phyloP scores from a whole-genome alignment of 2,329 filamentous ascomycete species.

The Monilinia vaccinii-corymbosi region DNA sequence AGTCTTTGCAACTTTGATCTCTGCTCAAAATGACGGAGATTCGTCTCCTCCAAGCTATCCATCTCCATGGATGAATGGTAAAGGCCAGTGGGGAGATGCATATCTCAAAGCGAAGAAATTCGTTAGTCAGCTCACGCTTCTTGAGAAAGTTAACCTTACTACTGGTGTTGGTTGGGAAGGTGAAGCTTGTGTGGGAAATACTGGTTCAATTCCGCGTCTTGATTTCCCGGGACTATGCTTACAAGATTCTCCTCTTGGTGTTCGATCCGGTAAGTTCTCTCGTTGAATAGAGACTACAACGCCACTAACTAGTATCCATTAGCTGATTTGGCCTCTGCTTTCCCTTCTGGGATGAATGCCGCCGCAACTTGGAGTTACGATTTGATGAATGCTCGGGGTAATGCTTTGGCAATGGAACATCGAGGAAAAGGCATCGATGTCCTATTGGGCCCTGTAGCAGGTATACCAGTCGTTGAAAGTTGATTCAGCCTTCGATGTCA shows the following conservation, averaged over 20 bases:
- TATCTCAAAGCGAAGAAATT: slow-evolving; percentile 61
- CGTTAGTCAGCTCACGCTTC: slow-evolving; percentile 66
- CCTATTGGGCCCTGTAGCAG: slow-evolving; percentile 67
- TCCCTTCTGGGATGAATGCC: slow-evolving; percentile 67
- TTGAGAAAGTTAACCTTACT: slow-evolving; percentile 88
- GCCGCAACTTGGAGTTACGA: slow-evolving; percentile 68
- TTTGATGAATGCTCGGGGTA: slow-evolving; percentile 58
- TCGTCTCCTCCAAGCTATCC: slow-evolving; percentile 28
- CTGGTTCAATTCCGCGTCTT: slow-evolving; percentile 27
- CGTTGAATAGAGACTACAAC: slow-evolving; percentile 23
- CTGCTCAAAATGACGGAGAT: slow-evolving; percentile 21
- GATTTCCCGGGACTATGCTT: slow-evolving; percentile 27
- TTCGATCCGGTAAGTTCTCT: slow-evolving; percentile 33
- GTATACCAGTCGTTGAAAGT: background rate
- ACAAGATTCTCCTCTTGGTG: slow-evolving; percentile 28
- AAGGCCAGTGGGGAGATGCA: slow-evolving; percentile 51
- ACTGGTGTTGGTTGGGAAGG: slow-evolving; percentile 54
- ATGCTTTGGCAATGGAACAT: slow-evolving; percentile 61
- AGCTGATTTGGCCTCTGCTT: slow-evolving; percentile 65
- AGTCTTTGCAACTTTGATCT: slow-evolving; percentile 15
- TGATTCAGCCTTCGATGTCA: no score
- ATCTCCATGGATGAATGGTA: slow-evolving; percentile 29
- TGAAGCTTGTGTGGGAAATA: slow-evolving; percentile 28
- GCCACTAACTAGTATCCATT: slow-evolving; percentile 31
- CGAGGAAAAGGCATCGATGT: slow-evolving; percentile 66